Conservation (phyloP, 2,329 filamentous ascomycete species). For the Colletotrichum simmondsii region DNA sequence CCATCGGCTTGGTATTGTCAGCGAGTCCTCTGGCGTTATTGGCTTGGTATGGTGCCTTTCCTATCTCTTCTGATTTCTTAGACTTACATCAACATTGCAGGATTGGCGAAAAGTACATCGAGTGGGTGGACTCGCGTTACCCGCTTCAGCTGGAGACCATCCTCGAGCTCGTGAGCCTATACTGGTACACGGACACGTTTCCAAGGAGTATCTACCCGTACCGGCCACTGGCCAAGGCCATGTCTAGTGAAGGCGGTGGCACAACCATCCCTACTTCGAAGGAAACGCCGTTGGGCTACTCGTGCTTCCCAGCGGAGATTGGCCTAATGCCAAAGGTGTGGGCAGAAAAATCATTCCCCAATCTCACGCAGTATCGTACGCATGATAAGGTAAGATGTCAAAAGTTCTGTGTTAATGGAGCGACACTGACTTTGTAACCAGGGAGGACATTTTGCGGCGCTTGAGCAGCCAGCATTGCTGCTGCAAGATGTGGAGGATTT, state of each 20-base stretch:
- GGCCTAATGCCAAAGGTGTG: slow-evolving; percentile 48
- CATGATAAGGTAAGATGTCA: slow-evolving; percentile 13
- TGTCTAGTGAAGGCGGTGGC: background rate
- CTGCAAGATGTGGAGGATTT: slow-evolving; percentile 24
- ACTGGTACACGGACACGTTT: slow-evolving; percentile 65
- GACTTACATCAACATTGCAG: slow-evolving; percentile 37
- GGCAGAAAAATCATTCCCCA: slow-evolving; percentile 38
- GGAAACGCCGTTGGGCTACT: slow-evolving; percentile 58
- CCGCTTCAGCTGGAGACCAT: slow-evolving; percentile 54
- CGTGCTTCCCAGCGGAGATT: slow-evolving; percentile 55
- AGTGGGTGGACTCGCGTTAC: slow-evolving; percentile 58
- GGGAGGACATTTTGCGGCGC: slow-evolving; percentile 25
- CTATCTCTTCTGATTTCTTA: background rate
- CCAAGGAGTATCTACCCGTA: slow-evolving; percentile 62
- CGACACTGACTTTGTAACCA: background rate
- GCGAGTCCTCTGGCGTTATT: slow-evolving; percentile 66
- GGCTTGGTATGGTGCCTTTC: slow-evolving; percentile 52
- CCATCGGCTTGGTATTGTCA: slow-evolving; percentile 64
- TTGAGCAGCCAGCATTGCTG: slow-evolving; percentile 31
- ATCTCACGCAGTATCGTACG: slow-evolving; percentile 27
- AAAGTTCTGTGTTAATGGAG: background rate
- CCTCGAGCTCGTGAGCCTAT: slow-evolving; percentile 60
- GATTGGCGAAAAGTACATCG: slow-evolving; percentile 67
- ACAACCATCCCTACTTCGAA: slow-evolving; percentile 41
- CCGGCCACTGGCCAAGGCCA: slow-evolving; percentile 36